Conservation (phyloP, 805 yeast genomes). For the Lachancea nothofagi region DNA sequence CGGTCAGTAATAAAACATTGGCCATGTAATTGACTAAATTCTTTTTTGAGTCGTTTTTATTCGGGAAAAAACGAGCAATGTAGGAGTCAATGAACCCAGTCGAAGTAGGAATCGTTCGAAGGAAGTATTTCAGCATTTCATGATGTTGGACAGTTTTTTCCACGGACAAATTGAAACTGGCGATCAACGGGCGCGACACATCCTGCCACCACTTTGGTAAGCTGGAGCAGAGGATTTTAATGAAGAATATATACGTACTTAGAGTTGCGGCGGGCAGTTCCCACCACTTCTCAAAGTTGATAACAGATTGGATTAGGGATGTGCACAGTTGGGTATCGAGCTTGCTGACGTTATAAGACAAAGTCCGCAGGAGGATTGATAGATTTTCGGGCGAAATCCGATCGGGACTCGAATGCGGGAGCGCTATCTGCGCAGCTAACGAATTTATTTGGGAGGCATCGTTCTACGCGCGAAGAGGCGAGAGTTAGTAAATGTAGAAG, state of each 20-base stretch:
- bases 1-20: conserved; percentile 54
- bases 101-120: conserved; percentile 77
- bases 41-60: conserved; percentile 56
- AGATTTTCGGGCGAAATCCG: conserved; percentile 50
- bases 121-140: conserved; percentile 54
- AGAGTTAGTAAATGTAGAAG: conserved; percentile 21
- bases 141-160: conserved; percentile 49
- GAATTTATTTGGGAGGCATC: conserved; percentile 54
- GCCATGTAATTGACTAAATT: conserved; percentile 57
- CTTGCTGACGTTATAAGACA: conserved; percentile 61
- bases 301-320: conserved; percentile 53
- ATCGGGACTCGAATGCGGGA: conserved; percentile 49
- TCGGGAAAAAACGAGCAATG: conserved; percentile 66
- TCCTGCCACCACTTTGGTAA: conserved; percentile 88
- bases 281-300: conserved; percentile 60
- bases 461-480: conserved; percentile 26
- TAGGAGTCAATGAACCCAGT: conserved; percentile 55
- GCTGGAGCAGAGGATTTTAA: conserved; percentile 73
- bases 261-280: conserved; percentile 40
- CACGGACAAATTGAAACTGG: conserved; percentile 45
- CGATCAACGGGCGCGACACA: conserved; percentile 62
- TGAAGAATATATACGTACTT: conserved; percentile 59
- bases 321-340: conserved; percentile 50
- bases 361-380: conserved; percentile 46
- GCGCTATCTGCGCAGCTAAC: conserved; percentile 52